Evolutionary conservation across 441 rosid species (phyloP), one percentile per base, ranked within the genome.

Genomic region (Macaranga tanarius): DNA sequence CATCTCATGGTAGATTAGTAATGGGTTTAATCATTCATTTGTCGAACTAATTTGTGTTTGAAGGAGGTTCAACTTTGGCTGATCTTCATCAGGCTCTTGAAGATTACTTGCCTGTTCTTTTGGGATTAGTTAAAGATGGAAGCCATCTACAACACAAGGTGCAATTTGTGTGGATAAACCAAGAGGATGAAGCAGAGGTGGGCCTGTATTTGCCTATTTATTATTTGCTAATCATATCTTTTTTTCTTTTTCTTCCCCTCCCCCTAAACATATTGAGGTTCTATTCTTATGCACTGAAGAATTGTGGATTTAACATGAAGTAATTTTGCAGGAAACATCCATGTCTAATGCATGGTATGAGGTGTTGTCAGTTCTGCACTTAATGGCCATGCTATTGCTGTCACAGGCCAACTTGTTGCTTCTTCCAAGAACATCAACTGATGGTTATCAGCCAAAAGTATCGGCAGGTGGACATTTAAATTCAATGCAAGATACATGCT

Each of bases 61-160:
- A 80, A 92, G 97, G 97, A 76, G 97, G 98, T 74, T 96, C 99
- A 56, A 92, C 97, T 4, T 85, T 92, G 62, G 94, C 93, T 28
- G 98, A 92, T 88, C 99, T 93, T 76, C 99, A 84, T 79, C 96
- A 90, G 79, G 98, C 97, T 77, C 92, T 96, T 48, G 97, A 89
- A 81, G 98, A 96, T 80, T 93, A 96, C 87, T 83, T 96, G 82
- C 97, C 97, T 74, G 91, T 93, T 77, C 93, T 96, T 48, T 68
- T 93, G 81, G 99, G 95, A 81, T 82, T 90, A 75, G 93, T 93
- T 71, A 87, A 85, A 84, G 97, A 96, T 71, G 98, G 93, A 75
- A 83, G 87, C 74, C 93, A 85, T 64, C 83, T 89, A 69, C 92
- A 86, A 65, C 86, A 86, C 81, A 90, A 84, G 79, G 95, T 90